These are phyloP conservation scores for Penicillium sumatraense DNA, from an alignment of 2,329 filamentous ascomycete genomes.

Conservation along the genomic window DNA sequence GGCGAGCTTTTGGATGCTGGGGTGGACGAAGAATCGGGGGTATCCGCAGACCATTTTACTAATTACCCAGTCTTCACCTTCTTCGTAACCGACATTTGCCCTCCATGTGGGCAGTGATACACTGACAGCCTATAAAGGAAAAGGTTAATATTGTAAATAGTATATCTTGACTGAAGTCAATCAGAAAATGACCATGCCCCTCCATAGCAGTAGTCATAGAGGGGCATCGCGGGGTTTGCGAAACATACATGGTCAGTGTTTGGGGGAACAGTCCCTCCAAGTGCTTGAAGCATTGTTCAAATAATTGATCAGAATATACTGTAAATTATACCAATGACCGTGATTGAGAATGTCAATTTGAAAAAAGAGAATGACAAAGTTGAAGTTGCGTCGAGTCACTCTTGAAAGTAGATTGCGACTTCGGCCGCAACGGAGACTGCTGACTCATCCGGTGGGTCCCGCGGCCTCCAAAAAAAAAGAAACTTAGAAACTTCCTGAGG, in stretches of 20 bases:
- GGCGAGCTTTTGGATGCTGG: constrained; percentile 75
- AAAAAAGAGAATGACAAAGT: background rate
- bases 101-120: constrained; percentile 94
- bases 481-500: too few relatives aligned
- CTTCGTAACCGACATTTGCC: constrained; percentile 90
- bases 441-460: constrained; percentile 16
- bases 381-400: constrained; percentile 6
- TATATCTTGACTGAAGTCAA: background rate
- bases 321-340: too few relatives aligned
- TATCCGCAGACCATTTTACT: constrained; percentile 87
- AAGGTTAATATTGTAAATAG: constrained; percentile 6
- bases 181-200: background rate
- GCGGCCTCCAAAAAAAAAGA: constrained; percentile 30
- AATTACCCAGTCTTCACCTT: constrained; percentile 86
- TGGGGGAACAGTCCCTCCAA: constrained; percentile 75
- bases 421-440: constrained; percentile 16
- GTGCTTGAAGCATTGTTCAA: constrained; percentile 39
- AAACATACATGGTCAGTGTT: constrained; percentile 76
- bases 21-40: constrained; percentile 92
- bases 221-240: constrained; percentile 26
- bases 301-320: constrained; percentile 4
- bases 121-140: constrained; percentile 78
- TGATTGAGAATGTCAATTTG: constrained; percentile 4
- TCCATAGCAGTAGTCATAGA: constrained; percentile 16
- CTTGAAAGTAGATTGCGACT: constrained; percentile 24